phyloP scores from a whole-genome alignment of 352 stramenopile genomes.

The Pythium periplocum region DNA sequence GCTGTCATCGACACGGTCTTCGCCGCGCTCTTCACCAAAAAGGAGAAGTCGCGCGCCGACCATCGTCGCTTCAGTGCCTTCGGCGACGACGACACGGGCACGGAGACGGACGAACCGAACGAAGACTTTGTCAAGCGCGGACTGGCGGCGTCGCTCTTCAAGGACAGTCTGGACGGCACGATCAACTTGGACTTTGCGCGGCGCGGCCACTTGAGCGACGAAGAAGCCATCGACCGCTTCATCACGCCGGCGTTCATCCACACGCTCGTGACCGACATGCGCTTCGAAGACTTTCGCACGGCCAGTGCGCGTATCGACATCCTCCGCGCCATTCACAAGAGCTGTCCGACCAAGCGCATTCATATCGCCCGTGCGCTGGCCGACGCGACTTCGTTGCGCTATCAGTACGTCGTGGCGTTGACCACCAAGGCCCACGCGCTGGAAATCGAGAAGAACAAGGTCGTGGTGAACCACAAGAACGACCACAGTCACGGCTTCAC shows the following conservation, averaged over 20 bases:
- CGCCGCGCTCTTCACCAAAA: slow-evolving; percentile 55
- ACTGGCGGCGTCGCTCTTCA: slow-evolving; percentile 71
- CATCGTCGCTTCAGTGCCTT: slow-evolving; percentile 50
- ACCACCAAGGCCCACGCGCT: slow-evolving; percentile 33
- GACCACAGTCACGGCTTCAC: slow-evolving; percentile 82
- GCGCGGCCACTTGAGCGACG: slow-evolving; percentile 29
- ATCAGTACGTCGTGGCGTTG: slow-evolving; percentile 62
- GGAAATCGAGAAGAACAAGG: slow-evolving; percentile 55
- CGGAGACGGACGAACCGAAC: slow-evolving; percentile 76
- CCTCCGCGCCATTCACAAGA: slow-evolving; percentile 81
- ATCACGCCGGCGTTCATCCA: slow-evolving; percentile 74
- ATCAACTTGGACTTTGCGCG: slow-evolving; percentile 21
- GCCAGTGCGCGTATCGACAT: slow-evolving; percentile 78
- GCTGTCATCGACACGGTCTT: slow-evolving; percentile 84
- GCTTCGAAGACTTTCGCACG: slow-evolving; percentile 85
- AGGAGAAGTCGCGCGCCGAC: slow-evolving; percentile 13
- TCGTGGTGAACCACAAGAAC: slow-evolving; percentile 47
- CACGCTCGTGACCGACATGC: slow-evolving; percentile 70
- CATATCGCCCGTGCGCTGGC: slow-evolving; percentile 66
- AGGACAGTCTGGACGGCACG: slow-evolving; percentile 39
- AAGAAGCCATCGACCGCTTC: slow-evolving; percentile 57
- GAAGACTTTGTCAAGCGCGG: slow-evolving; percentile 82
- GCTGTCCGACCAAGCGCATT: slow-evolving; percentile 59
- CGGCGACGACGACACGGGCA: slow-evolving; percentile 54
- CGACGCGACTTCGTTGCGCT: slow-evolving; percentile 58